These are phyloP conservation scores for Sanguinoderma infundibulare DNA, from an alignment of 1,284 basidiomycete genomes.

Conservation along the genomic window DNA sequence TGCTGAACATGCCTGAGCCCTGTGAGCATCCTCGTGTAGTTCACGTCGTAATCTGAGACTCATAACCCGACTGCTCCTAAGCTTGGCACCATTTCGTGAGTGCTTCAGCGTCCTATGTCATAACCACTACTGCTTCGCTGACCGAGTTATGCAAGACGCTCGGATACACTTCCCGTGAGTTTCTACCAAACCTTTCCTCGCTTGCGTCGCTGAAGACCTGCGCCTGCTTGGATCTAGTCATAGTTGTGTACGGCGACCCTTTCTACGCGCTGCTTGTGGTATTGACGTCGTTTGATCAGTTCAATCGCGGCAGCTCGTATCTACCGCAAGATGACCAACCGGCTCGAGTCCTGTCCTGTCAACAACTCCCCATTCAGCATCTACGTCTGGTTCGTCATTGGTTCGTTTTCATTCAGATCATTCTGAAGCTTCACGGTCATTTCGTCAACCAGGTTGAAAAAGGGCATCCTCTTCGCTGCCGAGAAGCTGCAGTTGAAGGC, in stretches of 20 bases:
- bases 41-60: neutral
- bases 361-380: neutral
- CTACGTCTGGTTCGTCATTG: neutral
- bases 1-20: neutral
- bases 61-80: too few species aligned
- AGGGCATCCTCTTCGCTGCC: neutral
- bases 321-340: constrained; percentile 15
- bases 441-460: neutral
- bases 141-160: neutral
- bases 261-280: too few species aligned
- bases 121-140: neutral
- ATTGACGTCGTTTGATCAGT: neutral
- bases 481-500: neutral
- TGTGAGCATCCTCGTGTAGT: neutral
- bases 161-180: neutral
- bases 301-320: constrained; percentile 6
- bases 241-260: constrained; percentile 5
- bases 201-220: neutral
- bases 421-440: neutral
- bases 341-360: constrained; percentile 7
- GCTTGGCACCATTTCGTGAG: too few species aligned
- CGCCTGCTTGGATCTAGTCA: neutral
- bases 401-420: neutral
- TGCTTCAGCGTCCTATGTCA: neutral
- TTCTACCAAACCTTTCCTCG: neutral